Evolutionary conservation across 202 grass and related monocot species (phyloP), one percentile per base, ranked within the genome.

Genomic region (Bolboschoenoplectus hybrid): DNA sequence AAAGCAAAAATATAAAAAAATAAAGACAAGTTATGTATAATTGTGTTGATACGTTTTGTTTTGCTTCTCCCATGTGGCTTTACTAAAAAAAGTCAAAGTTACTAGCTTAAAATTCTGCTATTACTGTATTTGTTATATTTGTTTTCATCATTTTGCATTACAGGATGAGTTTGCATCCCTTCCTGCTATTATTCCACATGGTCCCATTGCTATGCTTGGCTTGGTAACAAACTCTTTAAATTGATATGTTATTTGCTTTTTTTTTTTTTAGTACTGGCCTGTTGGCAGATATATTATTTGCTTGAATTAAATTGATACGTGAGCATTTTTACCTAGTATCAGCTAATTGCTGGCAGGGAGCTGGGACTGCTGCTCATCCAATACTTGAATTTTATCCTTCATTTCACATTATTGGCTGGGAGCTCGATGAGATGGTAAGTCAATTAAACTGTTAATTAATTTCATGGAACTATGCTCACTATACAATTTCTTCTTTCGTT

Each of bases 161-260:
- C 81, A 98, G 93, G 95, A 95, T 87, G 93, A 95, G 72, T 95
- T 95, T 67, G 93, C 92, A 67, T 93, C 88, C 83, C 89, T 98
- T 53, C 91, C 93, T 62, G 64, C 93, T 45, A 87, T 98, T 61
- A 53, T 98, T 85, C 95, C 95, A 46, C 85, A 57, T 20, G 93
- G 95, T 77, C 93, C 93, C 81, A 80, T 98, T 89, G 93, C 95
- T 80, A 91, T 98, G 85, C 87, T 98, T 89, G 95, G 95, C 67
- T 95, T 98, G 95, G 95, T 98, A 95, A 94, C 86, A 32, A 86
- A 61, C 85, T 86, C 2, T 3, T 82, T 3, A 61, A 81, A 52
- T 5, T 39, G 0, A 20, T 64, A 20, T 65, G 57, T 52, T 67
- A 8, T 60, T 74, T 66, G 0, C 17, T 71, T 26, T 26, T 26